Evolutionary conservation across 2,329 filamentous ascomycete genomes (phyloP).

Genomic region (Colletotrichum cereale): DNA sequence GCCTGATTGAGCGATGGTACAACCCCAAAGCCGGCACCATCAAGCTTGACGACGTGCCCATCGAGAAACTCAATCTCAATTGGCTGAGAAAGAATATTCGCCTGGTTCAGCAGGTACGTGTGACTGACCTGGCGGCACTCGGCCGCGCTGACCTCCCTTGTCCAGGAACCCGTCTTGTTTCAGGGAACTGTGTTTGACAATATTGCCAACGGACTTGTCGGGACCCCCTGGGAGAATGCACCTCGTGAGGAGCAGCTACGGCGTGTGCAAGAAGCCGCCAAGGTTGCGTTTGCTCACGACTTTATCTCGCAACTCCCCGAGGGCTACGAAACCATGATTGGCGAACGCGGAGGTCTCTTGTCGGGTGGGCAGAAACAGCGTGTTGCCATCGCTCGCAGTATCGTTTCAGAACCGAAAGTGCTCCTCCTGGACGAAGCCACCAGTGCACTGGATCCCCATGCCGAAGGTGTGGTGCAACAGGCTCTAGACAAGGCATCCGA

Average conservation of each 20-base stretch:
- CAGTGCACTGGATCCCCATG: slow-evolving; percentile 60
- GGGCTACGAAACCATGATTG: slow-evolving; percentile 69
- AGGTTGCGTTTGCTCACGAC: slow-evolving; percentile 59
- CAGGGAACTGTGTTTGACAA: slow-evolving; percentile 62
- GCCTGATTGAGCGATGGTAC: slow-evolving; percentile 56
- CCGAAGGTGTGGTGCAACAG: slow-evolving; percentile 63
- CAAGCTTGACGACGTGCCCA: slow-evolving; percentile 51
- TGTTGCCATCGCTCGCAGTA: slow-evolving; percentile 67
- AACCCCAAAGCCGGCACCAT: slow-evolving; percentile 50
- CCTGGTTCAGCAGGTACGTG: slow-evolving; percentile 51
- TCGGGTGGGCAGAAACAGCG: slow-evolving; percentile 76
- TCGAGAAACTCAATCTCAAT: slow-evolving; percentile 52
- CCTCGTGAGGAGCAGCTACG: slow-evolving; percentile 51
- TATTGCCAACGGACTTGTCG: slow-evolving; percentile 60
- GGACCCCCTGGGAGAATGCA: slow-evolving; percentile 45
- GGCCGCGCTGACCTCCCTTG: background rate
- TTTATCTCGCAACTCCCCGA: slow-evolving; percentile 60
- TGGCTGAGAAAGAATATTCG: slow-evolving; percentile 55
- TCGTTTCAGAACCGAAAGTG: slow-evolving; percentile 60
- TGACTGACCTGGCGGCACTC: background rate
- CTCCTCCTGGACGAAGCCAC: slow-evolving; percentile 77
- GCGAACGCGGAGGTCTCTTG: slow-evolving; percentile 70
- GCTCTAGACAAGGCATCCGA: slow-evolving; percentile 65
- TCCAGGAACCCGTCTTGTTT: slow-evolving; percentile 54
- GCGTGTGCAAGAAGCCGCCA: slow-evolving; percentile 57